Evolutionary conservation across 306 rosid species (phyloP).

Genomic region (Vigna mungo): DNA sequence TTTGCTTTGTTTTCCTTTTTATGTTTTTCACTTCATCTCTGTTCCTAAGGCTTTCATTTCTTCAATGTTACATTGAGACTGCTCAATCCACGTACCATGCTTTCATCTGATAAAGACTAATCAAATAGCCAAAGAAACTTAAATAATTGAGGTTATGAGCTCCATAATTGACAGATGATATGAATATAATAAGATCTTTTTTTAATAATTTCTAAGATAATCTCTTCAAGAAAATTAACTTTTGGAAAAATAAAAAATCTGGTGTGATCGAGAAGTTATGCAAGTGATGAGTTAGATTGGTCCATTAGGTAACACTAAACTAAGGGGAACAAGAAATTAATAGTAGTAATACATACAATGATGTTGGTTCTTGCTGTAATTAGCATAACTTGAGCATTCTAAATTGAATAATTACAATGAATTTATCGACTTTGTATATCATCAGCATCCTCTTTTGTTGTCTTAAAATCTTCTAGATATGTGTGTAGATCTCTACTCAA

Average conservation of each 20-base stretch:
- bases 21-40: neutral
- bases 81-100: neutral
- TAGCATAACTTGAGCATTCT: neutral
- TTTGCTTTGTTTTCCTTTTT: constrained; percentile 6
- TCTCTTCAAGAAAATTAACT: neutral
- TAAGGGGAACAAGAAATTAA: no score
- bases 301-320: neutral
- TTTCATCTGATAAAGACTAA: constrained; percentile 30
- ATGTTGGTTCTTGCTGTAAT: neutral
- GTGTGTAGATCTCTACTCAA: neutral
- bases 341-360: neutral
- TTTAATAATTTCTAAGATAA: neutral
- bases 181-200: neutral
- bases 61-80: constrained; percentile 4
- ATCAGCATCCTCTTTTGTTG: neutral
- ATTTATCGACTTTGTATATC: neutral
- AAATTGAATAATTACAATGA: neutral
- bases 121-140: neutral
- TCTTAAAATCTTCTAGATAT: neutral
- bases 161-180: constrained; percentile 37
- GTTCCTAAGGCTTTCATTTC: neutral
- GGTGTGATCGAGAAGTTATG: neutral
- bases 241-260: neutral
- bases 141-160: constrained; percentile 30
- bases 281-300: constrained; percentile 15